Evolutionary conservation across 2,329 filamentous ascomycete genomes (phyloP).

Genomic region (Botrytis hyacinthi): DNA sequence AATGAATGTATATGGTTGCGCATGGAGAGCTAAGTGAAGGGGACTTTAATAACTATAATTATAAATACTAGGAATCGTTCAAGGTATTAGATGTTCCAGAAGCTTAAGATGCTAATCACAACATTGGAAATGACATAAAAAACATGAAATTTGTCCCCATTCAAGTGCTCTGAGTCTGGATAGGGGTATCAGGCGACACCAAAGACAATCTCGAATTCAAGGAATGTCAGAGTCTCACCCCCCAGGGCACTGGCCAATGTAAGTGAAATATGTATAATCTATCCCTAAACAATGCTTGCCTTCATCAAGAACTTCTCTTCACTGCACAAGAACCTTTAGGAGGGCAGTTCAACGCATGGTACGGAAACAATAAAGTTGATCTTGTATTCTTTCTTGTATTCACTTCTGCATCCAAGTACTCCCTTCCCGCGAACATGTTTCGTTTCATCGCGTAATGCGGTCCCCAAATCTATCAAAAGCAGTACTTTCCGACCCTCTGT

Average conservation of each 20-base stretch:
- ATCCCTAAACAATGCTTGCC: accelerated
- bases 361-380: background rate
- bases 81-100: background rate
- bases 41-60: background rate
- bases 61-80: background rate
- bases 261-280: no score
- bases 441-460: background rate
- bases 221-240: no score
- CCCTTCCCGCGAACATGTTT: background rate
- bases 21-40: background rate
- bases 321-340: no score
- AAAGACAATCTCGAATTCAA: no score
- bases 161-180: background rate
- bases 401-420: background rate
- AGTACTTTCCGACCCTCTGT: background rate
- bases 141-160: background rate
- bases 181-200: background rate
- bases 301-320: no score
- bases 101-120: background rate
- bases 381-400: background rate
- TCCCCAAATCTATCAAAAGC: background rate
- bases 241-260: no score
- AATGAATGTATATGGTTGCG: background rate
- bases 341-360: no score
- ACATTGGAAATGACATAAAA: background rate